Percentiles rank a stretch among this genome's conserved stretches.
These are phyloP conservation scores for Rosa hybrid DNA, from an alignment of 331 rosid species.

Conservation along the genomic window DNA sequence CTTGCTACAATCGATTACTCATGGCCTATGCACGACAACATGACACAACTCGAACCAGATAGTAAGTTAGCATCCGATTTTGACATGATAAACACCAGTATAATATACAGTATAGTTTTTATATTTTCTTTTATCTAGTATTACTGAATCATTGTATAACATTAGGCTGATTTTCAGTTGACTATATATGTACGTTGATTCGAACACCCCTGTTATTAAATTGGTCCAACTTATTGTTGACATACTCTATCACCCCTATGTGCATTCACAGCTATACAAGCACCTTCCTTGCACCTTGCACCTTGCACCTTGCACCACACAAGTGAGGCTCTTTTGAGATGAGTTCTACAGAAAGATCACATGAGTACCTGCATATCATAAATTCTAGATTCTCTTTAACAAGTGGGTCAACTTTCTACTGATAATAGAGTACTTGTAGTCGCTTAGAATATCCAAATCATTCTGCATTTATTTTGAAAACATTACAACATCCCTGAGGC, in stretches of 20 bases:
- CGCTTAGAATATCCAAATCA: neutral
- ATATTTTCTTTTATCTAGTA: neutral
- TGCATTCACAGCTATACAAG: neutral
- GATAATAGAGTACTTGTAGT: neutral
- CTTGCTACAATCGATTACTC: neutral
- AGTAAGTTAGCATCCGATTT: neutral
- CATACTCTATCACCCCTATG: neutral
- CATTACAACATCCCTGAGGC: neutral
- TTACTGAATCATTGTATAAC: neutral
- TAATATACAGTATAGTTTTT: neutral
- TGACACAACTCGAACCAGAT: neutral
- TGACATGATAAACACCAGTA: neutral
- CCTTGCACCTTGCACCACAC: neutral
- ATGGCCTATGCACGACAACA: neutral
- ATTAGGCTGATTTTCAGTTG: neutral
- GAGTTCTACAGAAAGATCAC: neutral
- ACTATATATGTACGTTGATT: neutral
- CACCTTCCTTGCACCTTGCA: neutral
- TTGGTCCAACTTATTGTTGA: neutral
- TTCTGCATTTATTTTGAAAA: neutral
- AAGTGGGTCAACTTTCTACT: neutral
- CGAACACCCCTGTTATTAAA: neutral
- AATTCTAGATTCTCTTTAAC: neutral
- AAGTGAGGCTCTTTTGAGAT: neutral
- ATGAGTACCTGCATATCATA: neutral